Evolutionary conservation across 768 basidiomycete genomes (phyloP), one percentile per base, ranked within the genome.

Genomic region (Psilocybe cyanescens): DNA sequence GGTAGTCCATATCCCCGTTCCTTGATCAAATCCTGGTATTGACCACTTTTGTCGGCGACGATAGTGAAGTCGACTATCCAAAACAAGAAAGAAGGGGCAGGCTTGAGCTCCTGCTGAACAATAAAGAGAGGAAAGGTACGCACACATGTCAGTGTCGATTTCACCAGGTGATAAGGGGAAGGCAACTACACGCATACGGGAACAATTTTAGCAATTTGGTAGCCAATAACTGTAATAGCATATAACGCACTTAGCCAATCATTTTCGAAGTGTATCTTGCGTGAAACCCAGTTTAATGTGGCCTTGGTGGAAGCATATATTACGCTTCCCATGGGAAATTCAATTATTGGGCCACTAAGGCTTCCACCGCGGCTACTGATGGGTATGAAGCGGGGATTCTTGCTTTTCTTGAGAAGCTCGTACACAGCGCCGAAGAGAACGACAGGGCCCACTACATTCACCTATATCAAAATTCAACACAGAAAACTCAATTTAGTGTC

Each of bases 241-340:
- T 24, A 8, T 6, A 11, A 55, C 62, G 2, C 6, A 58, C 62
- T 37, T 3, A 63, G 44, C 62, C 62, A 63, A n/a, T 58, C 57
- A 44, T 63, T 63, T 46, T 63, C 62, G 19, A 63, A 63, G 30
- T 63, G 62, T 4, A 63, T 63, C 35, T 55, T 63, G 1, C 62
- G 45, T 1, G 62, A 17, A 8, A 63, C 29, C 11, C 31, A 63
- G n/a, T 63, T 63, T 31, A 63, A 24, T 14, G 57, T 45, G 3
- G 62, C 57, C 30, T 63, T 63, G 12, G 41, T 49, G 4, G 62
- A 35, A 11, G 57, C 41, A 31, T 63, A 63, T 12, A 16, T 19
- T 4, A 52, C 37, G 14, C 29, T 14, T 9, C 49, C 48, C 6
- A 59, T 8, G 0, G 52, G 37, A 2, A 37, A 3, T 9, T 35